phyloP scores from a whole-genome alignment of 2,329 filamentous ascomycete species.

The Harringtonia aguacate region DNA sequence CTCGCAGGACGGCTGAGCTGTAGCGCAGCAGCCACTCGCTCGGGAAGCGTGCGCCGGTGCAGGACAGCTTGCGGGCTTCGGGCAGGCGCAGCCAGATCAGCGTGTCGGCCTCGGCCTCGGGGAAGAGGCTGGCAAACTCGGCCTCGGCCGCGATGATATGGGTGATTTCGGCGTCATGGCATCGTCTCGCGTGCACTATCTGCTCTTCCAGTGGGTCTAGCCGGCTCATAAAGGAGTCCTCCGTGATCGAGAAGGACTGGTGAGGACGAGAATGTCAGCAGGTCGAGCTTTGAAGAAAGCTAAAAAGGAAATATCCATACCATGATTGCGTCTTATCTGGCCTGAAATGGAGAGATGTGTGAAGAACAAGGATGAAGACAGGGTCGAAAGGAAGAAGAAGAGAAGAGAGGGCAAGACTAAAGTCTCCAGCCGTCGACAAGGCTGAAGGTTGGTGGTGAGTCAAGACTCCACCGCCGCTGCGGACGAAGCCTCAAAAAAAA shows the following conservation, averaged over 20 bases:
- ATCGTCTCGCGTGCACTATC: background rate
- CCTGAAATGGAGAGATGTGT: background rate
- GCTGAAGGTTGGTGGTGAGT: too few relatives aligned
- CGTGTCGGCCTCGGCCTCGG: conserved; percentile 8
- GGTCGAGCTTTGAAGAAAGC: background rate
- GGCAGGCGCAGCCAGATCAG: conserved; percentile 10
- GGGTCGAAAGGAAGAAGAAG: too few relatives aligned
- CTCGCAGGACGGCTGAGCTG: conserved; percentile 7
- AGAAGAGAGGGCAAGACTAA: too few relatives aligned
- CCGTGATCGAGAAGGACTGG: background rate
- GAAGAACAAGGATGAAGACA: too few relatives aligned
- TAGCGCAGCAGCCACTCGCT: conserved; percentile 8
- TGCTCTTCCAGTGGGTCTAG: background rate
- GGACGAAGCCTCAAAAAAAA: too few relatives aligned
- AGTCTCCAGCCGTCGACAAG: too few relatives aligned
- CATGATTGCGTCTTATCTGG: too few relatives aligned
- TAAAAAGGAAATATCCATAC: background rate
- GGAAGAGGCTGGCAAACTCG: conserved; percentile 10
- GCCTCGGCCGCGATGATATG: conserved; percentile 9
- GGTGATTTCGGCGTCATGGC: conserved; percentile 5
- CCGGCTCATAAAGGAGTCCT: background rate
- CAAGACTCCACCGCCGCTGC: too few relatives aligned
- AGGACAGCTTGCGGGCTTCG: conserved; percentile 2
- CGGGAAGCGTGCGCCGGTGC: conserved; percentile 7
- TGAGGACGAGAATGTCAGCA: background rate